A percentile compares a stretch with the other conserved stretches of the same genome.
phyloP scores from a whole-genome alignment of 2,329 filamentous ascomycete species.

The Exophiala bonariae region DNA sequence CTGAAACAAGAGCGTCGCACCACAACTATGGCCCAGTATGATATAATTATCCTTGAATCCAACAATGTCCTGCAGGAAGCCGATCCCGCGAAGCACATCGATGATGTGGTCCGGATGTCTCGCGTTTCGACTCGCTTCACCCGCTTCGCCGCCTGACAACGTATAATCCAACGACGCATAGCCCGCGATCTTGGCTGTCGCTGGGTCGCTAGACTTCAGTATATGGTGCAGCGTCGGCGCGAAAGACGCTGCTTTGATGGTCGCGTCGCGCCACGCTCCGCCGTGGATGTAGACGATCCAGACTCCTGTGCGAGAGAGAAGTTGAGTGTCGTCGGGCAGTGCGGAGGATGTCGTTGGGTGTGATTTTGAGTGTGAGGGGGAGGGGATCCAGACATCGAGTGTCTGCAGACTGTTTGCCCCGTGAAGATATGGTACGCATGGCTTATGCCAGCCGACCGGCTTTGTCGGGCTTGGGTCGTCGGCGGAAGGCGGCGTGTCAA shows the following conservation, averaged over 20 bases:
- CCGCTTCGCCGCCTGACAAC: conserved; percentile 44
- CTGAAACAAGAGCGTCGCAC: conserved; percentile 65
- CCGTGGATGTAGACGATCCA: conserved; percentile 57
- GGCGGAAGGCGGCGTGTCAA: neutral
- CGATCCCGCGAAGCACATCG: conserved; percentile 56
- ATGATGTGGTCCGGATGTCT: conserved; percentile 61
- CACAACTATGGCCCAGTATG: conserved; percentile 63
- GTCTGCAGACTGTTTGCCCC: conserved; percentile 7
- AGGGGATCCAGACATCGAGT: conserved; percentile 10
- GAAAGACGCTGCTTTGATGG: conserved; percentile 37
- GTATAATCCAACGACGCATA: conserved; percentile 63
- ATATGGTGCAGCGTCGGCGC: conserved; percentile 50
- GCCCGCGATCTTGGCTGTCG: conserved; percentile 4
- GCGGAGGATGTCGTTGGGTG: neutral
- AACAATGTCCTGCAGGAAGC: conserved; percentile 50
- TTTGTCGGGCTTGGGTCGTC: neutral
- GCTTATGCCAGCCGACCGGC: conserved; percentile 4
- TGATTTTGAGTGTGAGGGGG: neutral
- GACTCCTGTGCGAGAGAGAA: neutral
- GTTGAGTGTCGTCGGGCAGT: conserved; percentile 1
- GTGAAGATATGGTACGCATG: conserved; percentile 3
- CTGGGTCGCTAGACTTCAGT: conserved; percentile 36
- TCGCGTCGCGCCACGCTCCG: conserved; percentile 64
- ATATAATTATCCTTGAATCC: conserved; percentile 51
- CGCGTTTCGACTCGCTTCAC: conserved; percentile 43